Conservation (phyloP, 2,329 filamentous ascomycete genomes). For the Penicillium sp. region DNA sequence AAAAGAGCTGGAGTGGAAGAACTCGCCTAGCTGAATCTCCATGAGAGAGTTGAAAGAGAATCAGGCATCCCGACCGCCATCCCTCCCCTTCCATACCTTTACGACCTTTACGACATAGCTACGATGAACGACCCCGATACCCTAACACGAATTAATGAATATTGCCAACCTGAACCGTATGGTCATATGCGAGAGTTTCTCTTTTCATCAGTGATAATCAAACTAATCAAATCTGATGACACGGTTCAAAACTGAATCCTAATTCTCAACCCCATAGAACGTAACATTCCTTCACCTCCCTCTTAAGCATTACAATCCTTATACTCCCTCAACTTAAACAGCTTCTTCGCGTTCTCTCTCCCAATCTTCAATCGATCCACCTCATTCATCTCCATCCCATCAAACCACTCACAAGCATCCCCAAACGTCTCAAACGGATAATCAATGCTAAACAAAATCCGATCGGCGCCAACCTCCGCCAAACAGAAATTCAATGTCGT, state of each 20-base stretch:
- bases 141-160: neutral
- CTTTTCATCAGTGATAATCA: neutral
- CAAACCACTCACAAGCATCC: constrained; percentile 51
- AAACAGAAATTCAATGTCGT: constrained; percentile 46
- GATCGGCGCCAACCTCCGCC: constrained; percentile 44
- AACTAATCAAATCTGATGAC: neutral
- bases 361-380: constrained; percentile 49
- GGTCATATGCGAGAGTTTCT: neutral
- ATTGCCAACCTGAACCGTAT: neutral
- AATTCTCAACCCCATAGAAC: neutral
- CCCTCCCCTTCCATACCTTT: neutral
- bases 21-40: neutral
- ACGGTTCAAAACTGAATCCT: neutral
- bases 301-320: constrained; percentile 37
- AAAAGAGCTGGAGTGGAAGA: neutral
- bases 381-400: constrained; percentile 44
- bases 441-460: constrained; percentile 49
- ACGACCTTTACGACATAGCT: neutral
- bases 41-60: neutral
- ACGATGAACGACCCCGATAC: neutral
- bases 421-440: constrained; percentile 47
- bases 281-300: too few species aligned
- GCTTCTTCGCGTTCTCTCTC: constrained; percentile 51
- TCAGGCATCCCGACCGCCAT: neutral
- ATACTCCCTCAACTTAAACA: constrained; percentile 45